These are phyloP conservation scores for Xanthoconium separans DNA, from an alignment of 1,284 basidiomycete species.

Conservation along the genomic window DNA sequence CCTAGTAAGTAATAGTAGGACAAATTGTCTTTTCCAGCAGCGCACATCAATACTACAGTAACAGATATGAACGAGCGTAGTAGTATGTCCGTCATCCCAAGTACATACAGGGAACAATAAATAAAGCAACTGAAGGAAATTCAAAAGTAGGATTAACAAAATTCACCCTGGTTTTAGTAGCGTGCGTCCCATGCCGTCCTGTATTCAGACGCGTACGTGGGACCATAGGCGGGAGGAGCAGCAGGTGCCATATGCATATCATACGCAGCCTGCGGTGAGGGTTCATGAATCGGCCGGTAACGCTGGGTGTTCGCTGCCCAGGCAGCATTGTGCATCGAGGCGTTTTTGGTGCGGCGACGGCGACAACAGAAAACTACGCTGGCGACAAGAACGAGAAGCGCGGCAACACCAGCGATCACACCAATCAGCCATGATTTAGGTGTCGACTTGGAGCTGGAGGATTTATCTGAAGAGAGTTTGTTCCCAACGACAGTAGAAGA, in stretches of 20 bases:
- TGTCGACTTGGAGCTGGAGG: background rate
- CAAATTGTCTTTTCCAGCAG: too few relatives aligned
- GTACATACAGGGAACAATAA: too few relatives aligned
- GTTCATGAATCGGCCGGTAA: conserved; percentile 23
- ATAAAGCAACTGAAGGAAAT: too few relatives aligned
- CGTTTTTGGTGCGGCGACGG: conserved; percentile 9
- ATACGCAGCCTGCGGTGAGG: conserved; percentile 30
- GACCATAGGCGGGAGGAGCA: conserved; percentile 10
- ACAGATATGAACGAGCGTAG: background rate
- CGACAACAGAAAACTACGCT: conserved; percentile 9
- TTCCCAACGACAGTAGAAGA: background rate
- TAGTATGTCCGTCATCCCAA: background rate
- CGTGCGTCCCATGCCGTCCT: conserved; percentile 28
- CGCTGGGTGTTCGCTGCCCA: conserved; percentile 6
- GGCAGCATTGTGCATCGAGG: background rate
- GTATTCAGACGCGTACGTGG: conserved; percentile 15
- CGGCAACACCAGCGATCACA: conserved; percentile 9
- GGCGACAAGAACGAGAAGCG: conserved; percentile 8
- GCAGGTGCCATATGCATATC: conserved; percentile 27
- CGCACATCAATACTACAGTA: background rate
- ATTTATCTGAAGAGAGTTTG: background rate
- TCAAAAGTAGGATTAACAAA: background rate
- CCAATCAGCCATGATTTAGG: conserved; percentile 13
- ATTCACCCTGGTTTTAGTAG: conserved; percentile 1
- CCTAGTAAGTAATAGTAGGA: too few relatives aligned